A percentile compares a stretch with the other conserved stretches of the same genome.
phyloP scores from a whole-genome alignment of 805 yeast genomes.

The Metschnikowia amazonensis region DNA sequence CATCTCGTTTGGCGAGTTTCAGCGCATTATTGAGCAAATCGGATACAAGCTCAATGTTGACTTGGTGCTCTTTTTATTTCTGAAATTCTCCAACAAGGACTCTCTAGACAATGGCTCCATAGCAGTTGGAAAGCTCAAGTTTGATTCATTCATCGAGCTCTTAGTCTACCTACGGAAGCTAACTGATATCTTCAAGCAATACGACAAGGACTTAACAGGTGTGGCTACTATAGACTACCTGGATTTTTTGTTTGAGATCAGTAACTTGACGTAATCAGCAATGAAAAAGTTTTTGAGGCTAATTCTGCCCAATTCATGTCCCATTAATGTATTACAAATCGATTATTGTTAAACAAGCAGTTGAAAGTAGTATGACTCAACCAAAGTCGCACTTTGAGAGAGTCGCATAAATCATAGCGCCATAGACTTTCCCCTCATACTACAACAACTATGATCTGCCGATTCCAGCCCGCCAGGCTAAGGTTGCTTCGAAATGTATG shows the following conservation, averaged over 20 bases:
- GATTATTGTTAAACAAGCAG: neutral
- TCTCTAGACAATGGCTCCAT: constrained; percentile 20
- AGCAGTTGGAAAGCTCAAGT: constrained; percentile 49
- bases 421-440: neutral
- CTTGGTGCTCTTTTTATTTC: constrained; percentile 55
- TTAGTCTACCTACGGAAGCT: constrained; percentile 71
- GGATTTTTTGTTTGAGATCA: constrained; percentile 57
- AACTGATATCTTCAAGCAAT: constrained; percentile 75
- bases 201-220: constrained; percentile 72
- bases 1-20: constrained; percentile 64
- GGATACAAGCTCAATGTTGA: constrained; percentile 60
- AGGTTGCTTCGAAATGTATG: neutral
- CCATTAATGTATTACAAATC: neutral
- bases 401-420: neutral
- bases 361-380: neutral
- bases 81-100: constrained; percentile 46
- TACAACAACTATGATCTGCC: neutral
- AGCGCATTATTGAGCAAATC: constrained; percentile 56
- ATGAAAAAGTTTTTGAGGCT: neutral
- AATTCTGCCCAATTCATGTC: neutral
- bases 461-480: constrained; percentile 3
- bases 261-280: constrained; percentile 23
- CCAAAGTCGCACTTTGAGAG: neutral
- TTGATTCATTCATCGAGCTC: constrained; percentile 79
- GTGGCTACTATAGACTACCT: constrained; percentile 62